Evolutionary conservation across 1,139 yeast genomes (phyloP).

Genomic region (Yamadazyma atmosphaerica): DNA sequence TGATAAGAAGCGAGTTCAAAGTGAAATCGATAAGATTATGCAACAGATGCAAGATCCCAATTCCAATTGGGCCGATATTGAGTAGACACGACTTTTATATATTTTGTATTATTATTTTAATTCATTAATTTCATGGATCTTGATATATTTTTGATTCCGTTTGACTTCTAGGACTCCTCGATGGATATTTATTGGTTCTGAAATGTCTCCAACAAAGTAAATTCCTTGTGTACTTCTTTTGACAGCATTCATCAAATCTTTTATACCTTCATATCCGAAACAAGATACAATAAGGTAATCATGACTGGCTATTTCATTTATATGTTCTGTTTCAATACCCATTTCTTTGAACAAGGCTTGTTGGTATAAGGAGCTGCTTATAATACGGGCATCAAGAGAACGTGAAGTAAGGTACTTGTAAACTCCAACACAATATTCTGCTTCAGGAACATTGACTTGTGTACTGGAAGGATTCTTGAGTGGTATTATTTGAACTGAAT

Average conservation of each 20-base stretch:
- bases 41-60: conserved; percentile 30
- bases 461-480: background rate
- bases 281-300: conserved; percentile 13
- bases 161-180: conserved; percentile 5
- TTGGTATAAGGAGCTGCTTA: conserved; percentile 13
- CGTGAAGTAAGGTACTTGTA: conserved; percentile 5
- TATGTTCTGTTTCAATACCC: conserved; percentile 3
- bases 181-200: conserved; percentile 7
- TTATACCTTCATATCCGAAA: conserved; percentile 9
- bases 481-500: background rate
- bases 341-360: conserved; percentile 14
- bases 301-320: conserved; percentile 8
- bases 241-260: conserved; percentile 10
- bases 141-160: conserved; percentile 3
- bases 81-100: conserved; percentile 6
- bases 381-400: conserved; percentile 9
- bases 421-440: conserved; percentile 9
- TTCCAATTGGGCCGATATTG: conserved; percentile 34
- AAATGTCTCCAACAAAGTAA: conserved; percentile 11
- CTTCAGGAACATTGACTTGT: conserved; percentile 14
- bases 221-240: conserved; percentile 10
- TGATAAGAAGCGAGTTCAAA: conserved; percentile 13
- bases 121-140: background rate
- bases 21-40: conserved; percentile 32
- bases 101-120: background rate